Conservation (phyloP, 176 grass and related monocot species). For the Alloteropsis semialata region DNA sequence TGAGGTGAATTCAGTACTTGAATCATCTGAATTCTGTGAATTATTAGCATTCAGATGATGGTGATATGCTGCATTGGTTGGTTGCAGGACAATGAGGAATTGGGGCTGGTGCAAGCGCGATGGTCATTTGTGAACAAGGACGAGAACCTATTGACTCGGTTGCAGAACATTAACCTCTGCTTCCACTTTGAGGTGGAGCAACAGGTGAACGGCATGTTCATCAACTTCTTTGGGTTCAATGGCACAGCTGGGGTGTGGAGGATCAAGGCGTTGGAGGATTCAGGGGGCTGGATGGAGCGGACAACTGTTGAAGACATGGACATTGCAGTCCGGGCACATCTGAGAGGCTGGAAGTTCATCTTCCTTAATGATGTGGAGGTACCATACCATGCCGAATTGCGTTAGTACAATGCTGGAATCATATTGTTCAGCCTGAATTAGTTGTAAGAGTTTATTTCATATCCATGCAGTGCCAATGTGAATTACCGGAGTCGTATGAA, state of each 20-base stretch:
- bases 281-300: slow-evolving; percentile 90
- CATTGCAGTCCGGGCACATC: slow-evolving; percentile 77
- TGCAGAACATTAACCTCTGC: slow-evolving; percentile 90
- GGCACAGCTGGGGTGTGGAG: slow-evolving; percentile 94
- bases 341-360: slow-evolving; percentile 90
- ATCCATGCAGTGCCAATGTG: slow-evolving; percentile 74
- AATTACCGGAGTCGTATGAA: slow-evolving; percentile 89
- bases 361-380: slow-evolving; percentile 98
- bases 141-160: slow-evolving; percentile 79
- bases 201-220: slow-evolving; percentile 82
- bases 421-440: neutral
- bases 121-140: slow-evolving; percentile 98
- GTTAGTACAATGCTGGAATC: neutral
- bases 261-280: slow-evolving; percentile 71
- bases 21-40: neutral
- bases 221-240: slow-evolving; percentile 97
- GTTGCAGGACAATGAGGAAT: slow-evolving; percentile 60
- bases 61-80: neutral
- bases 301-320: slow-evolving; percentile 99
- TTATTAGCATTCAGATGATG: neutral
- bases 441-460: neutral
- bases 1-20: neutral
- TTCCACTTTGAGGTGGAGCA: slow-evolving; percentile 99
- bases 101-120: slow-evolving; percentile 78
- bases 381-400: neutral